Conservation (phyloP, 2,329 filamentous ascomycete species). For the Aspergillus oerlinghausenensis region DNA sequence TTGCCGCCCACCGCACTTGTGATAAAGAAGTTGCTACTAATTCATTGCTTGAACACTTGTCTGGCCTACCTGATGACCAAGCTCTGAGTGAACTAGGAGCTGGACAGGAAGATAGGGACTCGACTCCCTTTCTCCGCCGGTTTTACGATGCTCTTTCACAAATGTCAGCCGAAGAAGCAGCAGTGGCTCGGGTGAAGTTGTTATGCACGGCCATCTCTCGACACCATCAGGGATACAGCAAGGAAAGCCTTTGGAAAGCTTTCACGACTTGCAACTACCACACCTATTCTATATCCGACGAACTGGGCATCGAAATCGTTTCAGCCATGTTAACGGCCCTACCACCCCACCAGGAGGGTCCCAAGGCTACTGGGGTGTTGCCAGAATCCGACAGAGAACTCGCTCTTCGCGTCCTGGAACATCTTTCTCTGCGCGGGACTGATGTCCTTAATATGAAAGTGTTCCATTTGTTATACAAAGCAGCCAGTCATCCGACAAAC, state of each 20-base stretch:
- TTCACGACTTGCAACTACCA: slow-evolving; percentile 33
- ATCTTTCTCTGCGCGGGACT: slow-evolving; percentile 39
- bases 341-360: slow-evolving; percentile 4
- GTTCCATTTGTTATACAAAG: slow-evolving; percentile 42
- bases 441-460: slow-evolving; percentile 44
- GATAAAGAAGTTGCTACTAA: slow-evolving; percentile 11
- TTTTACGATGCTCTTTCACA: slow-evolving; percentile 33
- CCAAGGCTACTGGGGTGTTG: slow-evolving; percentile 11
- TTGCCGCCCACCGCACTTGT: neutral
- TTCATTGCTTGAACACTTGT: slow-evolving; percentile 25
- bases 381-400: slow-evolving; percentile 27
- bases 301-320: slow-evolving; percentile 33
- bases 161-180: slow-evolving; percentile 26
- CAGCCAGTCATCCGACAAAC: slow-evolving; percentile 31
- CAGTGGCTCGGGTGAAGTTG: slow-evolving; percentile 33
- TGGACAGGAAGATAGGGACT: slow-evolving; percentile 32
- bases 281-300: slow-evolving; percentile 31
- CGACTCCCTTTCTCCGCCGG: slow-evolving; percentile 41
- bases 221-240: slow-evolving; percentile 37
- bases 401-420: slow-evolving; percentile 39
- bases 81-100: slow-evolving; percentile 33
- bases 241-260: slow-evolving; percentile 26
- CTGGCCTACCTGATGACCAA: slow-evolving; percentile 26
- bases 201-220: slow-evolving; percentile 34
- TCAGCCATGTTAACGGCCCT: slow-evolving; percentile 32